Conservation (phyloP, 2,329 filamentous ascomycete genomes). For the Delphinella strobiligena region DNA sequence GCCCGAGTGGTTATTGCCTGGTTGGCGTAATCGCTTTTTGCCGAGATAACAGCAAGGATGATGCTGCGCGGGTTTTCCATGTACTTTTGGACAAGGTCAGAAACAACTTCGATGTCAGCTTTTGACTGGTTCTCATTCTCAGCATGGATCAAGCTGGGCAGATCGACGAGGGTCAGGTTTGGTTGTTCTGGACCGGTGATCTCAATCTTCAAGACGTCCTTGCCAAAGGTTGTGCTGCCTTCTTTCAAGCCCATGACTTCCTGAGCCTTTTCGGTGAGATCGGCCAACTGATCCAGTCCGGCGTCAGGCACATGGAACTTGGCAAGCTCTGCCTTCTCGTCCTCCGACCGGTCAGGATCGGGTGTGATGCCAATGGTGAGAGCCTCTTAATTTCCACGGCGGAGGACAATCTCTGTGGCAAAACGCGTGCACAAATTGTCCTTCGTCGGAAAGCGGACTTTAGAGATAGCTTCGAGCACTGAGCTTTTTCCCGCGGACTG, state of each 20-base stretch:
- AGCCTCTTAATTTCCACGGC: too few species aligned
- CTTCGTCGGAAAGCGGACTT: constrained; percentile 47
- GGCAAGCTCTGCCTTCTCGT: constrained; percentile 14
- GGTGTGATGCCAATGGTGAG: constrained; percentile 17
- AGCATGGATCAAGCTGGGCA: constrained; percentile 28
- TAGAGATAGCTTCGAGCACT: constrained; percentile 51
- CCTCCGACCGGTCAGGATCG: constrained; percentile 15
- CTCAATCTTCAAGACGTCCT: constrained; percentile 36
- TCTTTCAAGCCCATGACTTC: constrained; percentile 36
- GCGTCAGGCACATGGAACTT: neutral
- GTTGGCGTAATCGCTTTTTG: constrained; percentile 38
- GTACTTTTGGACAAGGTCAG: constrained; percentile 36
- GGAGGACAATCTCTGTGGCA: constrained; percentile 47
- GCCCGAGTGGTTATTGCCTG: constrained; percentile 44
- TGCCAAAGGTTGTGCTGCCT: constrained; percentile 25
- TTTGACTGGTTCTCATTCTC: constrained; percentile 19
- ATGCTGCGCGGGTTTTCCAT: constrained; percentile 48
- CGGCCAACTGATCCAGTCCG: constrained; percentile 30
- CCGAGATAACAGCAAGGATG: constrained; percentile 26
- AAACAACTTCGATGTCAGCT: constrained; percentile 21
- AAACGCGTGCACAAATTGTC: constrained; percentile 48
- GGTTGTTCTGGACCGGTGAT: constrained; percentile 33
- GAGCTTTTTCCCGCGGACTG: constrained; percentile 54
- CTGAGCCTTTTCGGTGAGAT: constrained; percentile 42
- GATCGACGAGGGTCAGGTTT: constrained; percentile 20